Percentiles rank a stretch among this genome's conserved stretches.
Conservation (phyloP, 2,329 filamentous ascomycete species). For the Colletotrichum tropicicola region DNA sequence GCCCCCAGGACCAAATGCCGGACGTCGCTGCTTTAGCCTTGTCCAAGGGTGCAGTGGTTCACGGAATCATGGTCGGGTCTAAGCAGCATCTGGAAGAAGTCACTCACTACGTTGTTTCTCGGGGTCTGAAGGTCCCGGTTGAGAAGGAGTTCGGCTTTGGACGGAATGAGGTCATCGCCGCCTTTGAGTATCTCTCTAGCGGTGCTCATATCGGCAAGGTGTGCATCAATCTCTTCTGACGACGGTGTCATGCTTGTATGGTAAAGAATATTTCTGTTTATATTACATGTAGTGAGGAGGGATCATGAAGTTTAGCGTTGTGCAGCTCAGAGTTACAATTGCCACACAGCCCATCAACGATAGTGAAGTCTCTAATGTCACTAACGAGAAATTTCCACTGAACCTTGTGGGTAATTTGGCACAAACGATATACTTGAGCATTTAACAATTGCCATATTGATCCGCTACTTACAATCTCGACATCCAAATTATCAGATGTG, state of each 20-base stretch:
- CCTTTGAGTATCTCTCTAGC: conserved; percentile 3
- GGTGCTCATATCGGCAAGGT: conserved; percentile 47
- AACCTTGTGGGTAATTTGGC: too few species aligned
- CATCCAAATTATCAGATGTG: too few species aligned
- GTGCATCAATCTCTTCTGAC: conserved; percentile 32
- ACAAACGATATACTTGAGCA: too few species aligned
- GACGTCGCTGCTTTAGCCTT: conserved; percentile 40
- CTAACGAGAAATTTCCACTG: too few species aligned
- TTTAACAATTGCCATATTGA: too few species aligned
- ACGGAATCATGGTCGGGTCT: conserved; percentile 45
- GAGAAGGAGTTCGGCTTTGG: conserved; percentile 44
- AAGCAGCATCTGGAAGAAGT: conserved; percentile 45
- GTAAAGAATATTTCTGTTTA: not conserved
- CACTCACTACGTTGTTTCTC: conserved; percentile 38
- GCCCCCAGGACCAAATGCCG: conserved; percentile 38
- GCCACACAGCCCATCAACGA: too few species aligned
- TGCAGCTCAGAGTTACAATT: too few species aligned
- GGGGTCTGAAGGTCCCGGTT: conserved; percentile 38
- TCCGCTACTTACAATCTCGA: too few species aligned
- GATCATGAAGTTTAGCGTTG: too few species aligned
- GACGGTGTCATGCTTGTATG: too few species aligned
- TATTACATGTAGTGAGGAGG: too few species aligned
- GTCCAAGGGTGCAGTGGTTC: conserved; percentile 40
- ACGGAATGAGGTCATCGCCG: conserved; percentile 36
- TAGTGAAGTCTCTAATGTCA: too few species aligned